Evolutionary conservation across 2,329 filamentous ascomycete genomes (phyloP).

Genomic region (Cytospora leucostoma): DNA sequence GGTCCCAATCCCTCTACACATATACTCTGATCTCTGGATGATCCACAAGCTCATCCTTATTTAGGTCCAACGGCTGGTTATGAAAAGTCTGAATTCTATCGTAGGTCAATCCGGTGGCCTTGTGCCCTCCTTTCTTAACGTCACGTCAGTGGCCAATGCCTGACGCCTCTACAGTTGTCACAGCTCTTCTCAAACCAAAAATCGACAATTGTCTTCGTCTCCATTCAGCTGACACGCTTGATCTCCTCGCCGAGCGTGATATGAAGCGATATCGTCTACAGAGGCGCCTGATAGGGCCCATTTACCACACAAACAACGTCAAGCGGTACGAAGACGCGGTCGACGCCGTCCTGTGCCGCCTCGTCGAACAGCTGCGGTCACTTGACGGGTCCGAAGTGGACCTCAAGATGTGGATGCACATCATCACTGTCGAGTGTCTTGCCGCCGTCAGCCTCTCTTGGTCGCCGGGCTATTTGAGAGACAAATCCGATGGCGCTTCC

Average conservation of each 20-base stretch:
- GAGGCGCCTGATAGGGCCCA: slow-evolving; percentile 50
- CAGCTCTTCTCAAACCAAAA: slow-evolving; percentile 45
- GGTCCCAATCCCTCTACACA: background rate
- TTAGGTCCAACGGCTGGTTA: slow-evolving; percentile 49
- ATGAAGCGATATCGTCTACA: slow-evolving; percentile 50
- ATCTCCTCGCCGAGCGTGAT: slow-evolving; percentile 53
- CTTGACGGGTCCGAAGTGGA: slow-evolving; percentile 46
- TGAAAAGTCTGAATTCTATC: slow-evolving; percentile 55
- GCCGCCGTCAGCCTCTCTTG: slow-evolving; percentile 53
- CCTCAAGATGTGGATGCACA: slow-evolving; percentile 59
- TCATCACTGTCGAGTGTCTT: slow-evolving; percentile 54
- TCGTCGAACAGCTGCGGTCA: slow-evolving; percentile 39
- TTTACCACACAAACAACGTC: slow-evolving; percentile 48
- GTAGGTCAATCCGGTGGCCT: slow-evolving; percentile 37
- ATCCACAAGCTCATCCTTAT: background rate
- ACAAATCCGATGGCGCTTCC: slow-evolving; percentile 48
- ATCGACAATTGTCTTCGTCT: slow-evolving; percentile 42
- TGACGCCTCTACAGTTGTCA: slow-evolving; percentile 42
- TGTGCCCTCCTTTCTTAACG: background rate
- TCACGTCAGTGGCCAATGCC: slow-evolving; percentile 1
- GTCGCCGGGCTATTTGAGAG: slow-evolving; percentile 51
- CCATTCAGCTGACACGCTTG: slow-evolving; percentile 47
- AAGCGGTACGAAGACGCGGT: slow-evolving; percentile 44
- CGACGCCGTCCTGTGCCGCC: slow-evolving; percentile 42
- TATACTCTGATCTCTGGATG: background rate